Base-by-base conservation (phyloP, 1,284 basidiomycete species). In the Macrocystidia cucumis region DNA sequence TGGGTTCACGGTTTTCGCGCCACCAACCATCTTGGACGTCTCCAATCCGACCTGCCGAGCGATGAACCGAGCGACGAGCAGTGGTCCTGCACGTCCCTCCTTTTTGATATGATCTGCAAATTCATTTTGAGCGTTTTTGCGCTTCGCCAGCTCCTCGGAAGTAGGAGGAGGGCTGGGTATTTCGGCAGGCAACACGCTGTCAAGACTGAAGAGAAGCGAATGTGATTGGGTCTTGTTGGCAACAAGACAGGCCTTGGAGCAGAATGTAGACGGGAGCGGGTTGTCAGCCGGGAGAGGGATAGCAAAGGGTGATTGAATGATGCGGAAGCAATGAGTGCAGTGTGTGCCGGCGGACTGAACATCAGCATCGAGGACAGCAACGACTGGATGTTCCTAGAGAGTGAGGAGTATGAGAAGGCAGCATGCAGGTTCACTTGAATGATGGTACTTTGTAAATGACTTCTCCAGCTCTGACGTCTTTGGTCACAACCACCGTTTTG, bases 321-420 rank as follows among this genome's bases (percentile, higher is more conserved):
- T 45, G 29, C 78, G 72, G 44, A 89, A 60, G 51, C 85, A 89
- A 46, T 84, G 74, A 9, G 74, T 69, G 51, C 85, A 89, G 44
- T 87, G 65, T 1, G 69, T 72, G 19, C 78, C 78, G 32, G 70
- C 67, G 25, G 60, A 63, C 56, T 83, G 70, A 9, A 89, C 58
- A 46, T 89, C 86, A 1, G 60, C 48, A 45, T 89, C 85, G 16
- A 89, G 70, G 12, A 64, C 72, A 9, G 79, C 62, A 23, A 83
- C 73, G 11, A 87, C 62, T 4, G 85, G 79, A 41, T 68, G 61
- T 63, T 89, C 85, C 85, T 89, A 13, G 32, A 32, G 26, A 24
- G 37, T 32, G n/a, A 26, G 38, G 28, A 37, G 41, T 45, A 26
- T 37, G 24, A 42, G 38, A 32, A 30, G 29, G 14, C 5, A 13